Evolutionary conservation across 495 filamentous ascomycete genomes (phyloP).

Genomic region (Pseudomonodictys pantanalensis): DNA sequence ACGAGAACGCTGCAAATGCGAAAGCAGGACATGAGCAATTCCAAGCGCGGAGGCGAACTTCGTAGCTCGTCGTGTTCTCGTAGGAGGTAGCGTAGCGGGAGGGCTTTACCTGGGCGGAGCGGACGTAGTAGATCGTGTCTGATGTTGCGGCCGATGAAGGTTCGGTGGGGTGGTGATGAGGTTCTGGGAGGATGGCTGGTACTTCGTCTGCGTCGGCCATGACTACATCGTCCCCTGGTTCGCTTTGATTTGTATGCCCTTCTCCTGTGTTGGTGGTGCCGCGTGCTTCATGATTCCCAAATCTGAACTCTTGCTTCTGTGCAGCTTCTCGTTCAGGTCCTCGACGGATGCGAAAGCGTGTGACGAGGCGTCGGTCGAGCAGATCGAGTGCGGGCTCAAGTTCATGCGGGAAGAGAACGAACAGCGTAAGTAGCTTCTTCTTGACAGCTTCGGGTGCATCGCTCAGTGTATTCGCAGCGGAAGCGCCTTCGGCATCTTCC

Average conservation of each 20-base stretch:
- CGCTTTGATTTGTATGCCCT: no score
- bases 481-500: neutral
- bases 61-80: constrained; percentile 51
- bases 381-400: constrained; percentile 77
- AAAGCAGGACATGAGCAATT: constrained; percentile 87
- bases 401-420: constrained; percentile 60
- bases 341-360: constrained; percentile 36
- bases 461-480: constrained; percentile 20
- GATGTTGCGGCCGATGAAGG: neutral
- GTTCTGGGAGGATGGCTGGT: no score
- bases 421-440: constrained; percentile 55
- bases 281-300: no score
- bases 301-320: neutral
- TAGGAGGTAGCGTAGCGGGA: constrained; percentile 30
- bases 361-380: constrained; percentile 70
- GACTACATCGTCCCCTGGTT: no score
- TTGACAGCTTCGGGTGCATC: constrained; percentile 9
- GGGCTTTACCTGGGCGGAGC: constrained; percentile 38
- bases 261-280: no score
- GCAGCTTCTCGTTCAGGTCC: neutral
- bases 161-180: no score
- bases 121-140: constrained; percentile 47
- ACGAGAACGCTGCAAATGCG: constrained; percentile 62
- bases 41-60: constrained; percentile 74
- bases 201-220: no score